Percentiles rank a stretch among this genome's conserved stretches.
Evolutionary conservation across 2,329 filamentous ascomycete species (phyloP).

Genomic region (Tricladium varicosporioides): DNA sequence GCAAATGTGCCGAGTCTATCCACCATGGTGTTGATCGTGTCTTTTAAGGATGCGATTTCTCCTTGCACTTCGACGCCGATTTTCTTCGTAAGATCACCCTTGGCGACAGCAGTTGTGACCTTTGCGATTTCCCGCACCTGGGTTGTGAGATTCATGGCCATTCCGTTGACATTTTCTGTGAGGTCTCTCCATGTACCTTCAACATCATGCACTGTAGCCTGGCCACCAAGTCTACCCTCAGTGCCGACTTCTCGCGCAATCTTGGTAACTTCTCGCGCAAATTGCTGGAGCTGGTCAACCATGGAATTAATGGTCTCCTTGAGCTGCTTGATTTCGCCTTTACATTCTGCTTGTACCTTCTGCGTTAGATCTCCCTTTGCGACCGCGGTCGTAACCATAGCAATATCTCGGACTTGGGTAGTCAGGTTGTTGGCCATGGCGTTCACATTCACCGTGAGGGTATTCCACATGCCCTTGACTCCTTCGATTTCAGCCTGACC

Average conservation of each 20-base stretch:
- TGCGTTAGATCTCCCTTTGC: slow-evolving; percentile 89
- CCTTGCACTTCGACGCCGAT: slow-evolving; percentile 91
- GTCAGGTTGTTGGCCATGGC: slow-evolving; percentile 87
- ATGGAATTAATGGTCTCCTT: slow-evolving; percentile 99
- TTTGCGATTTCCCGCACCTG: slow-evolving; percentile 97
- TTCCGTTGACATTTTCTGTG: slow-evolving; percentile 94
- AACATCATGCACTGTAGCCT: slow-evolving; percentile 93
- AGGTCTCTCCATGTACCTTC: slow-evolving; percentile 97
- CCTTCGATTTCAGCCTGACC: slow-evolving; percentile 81
- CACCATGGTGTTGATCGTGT: slow-evolving; percentile 99
- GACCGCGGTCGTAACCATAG: slow-evolving; percentile 71
- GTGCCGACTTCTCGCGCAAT: slow-evolving; percentile 96
- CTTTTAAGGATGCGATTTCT: slow-evolving; percentile 93
- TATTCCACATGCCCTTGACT: slow-evolving; percentile 87
- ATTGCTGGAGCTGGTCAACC: slow-evolving; percentile 96
- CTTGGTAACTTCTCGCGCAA: slow-evolving; percentile 94
- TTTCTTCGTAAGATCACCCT: slow-evolving; percentile 92
- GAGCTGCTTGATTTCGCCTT: slow-evolving; percentile 88
- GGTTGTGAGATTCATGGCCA: slow-evolving; percentile 97
- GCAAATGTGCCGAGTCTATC: slow-evolving; percentile 95
- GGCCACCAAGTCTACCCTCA: slow-evolving; percentile 88
- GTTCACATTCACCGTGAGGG: slow-evolving; percentile 81
- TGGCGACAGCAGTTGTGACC: slow-evolving; percentile 92
- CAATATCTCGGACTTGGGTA: slow-evolving; percentile 92
- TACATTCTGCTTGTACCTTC: slow-evolving; percentile 90